phyloP scores from a whole-genome alignment of 2,329 filamentous ascomycete species.

The Calonectria pteridis region DNA sequence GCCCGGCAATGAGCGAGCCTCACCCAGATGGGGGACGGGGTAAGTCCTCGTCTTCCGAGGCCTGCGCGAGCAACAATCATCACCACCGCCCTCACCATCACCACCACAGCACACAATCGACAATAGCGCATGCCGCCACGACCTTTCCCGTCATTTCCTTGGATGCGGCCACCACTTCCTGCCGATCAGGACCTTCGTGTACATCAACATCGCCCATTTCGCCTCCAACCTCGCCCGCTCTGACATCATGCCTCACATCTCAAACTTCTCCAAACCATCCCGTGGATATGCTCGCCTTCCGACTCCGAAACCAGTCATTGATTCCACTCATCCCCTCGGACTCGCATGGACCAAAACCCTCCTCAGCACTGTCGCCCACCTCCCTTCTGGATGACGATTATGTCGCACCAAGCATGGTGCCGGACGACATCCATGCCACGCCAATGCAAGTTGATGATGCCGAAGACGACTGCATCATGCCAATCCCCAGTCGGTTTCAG shows the following conservation, averaged over 20 bases:
- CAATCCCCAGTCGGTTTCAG: background rate
- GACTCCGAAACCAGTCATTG: slow-evolving; percentile 39
- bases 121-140: background rate
- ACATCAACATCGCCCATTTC: slow-evolving; percentile 31
- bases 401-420: slow-evolving; percentile 10
- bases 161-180: slow-evolving; percentile 16
- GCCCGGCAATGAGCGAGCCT: slow-evolving; percentile 42
- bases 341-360: background rate
- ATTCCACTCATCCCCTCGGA: slow-evolving; percentile 17
- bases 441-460: slow-evolving; percentile 35
- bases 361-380: slow-evolving; percentile 32
- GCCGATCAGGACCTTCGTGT: slow-evolving; percentile 9
- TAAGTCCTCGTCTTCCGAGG: slow-evolving; percentile 28
- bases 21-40: slow-evolving; percentile 34
- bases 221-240: slow-evolving; percentile 34
- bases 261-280: slow-evolving; percentile 26
- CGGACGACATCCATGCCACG: slow-evolving; percentile 10
- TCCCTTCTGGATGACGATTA: slow-evolving; percentile 34
- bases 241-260: slow-evolving; percentile 5
- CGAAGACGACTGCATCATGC: background rate
- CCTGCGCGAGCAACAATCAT: slow-evolving; percentile 19
- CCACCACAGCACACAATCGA: background rate
- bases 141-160: background rate
- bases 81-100: slow-evolving; percentile 19
- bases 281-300: slow-evolving; percentile 39